Evolutionary conservation across 1,284 basidiomycete species (phyloP).

Genomic region (Tremellales sp.): DNA sequence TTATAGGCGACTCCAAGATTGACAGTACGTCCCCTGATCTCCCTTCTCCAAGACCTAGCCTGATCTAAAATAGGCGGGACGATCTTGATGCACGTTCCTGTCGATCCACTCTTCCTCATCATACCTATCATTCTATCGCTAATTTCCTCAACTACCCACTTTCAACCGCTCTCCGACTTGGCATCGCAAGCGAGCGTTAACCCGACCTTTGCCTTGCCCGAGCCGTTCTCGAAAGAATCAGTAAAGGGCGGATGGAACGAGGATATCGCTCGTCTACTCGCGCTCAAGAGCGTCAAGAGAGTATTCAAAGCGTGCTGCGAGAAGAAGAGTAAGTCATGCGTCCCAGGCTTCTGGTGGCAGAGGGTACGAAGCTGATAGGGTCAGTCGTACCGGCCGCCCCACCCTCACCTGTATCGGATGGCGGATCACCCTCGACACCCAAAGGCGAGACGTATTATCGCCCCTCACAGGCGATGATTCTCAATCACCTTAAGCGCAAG

Average conservation of each 20-base stretch:
- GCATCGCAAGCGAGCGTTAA: conserved; percentile 21
- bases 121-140: conserved; percentile 34
- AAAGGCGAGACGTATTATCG: conserved; percentile 28
- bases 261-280: conserved; percentile 27
- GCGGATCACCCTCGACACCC: not conserved
- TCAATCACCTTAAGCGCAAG: conserved; percentile 28
- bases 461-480: conserved; percentile 21
- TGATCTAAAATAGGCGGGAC: conserved; percentile 21
- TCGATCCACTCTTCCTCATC: conserved; percentile 42
- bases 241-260: conserved; percentile 18
- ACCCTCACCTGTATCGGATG: conserved; percentile 24
- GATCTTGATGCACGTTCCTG: conserved; percentile 35
- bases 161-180: conserved; percentile 40
- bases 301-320: conserved; percentile 41
- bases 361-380: not conserved
- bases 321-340: conserved; percentile 36
- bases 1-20: conserved; percentile 34
- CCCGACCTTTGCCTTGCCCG: conserved; percentile 18
- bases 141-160: conserved; percentile 13
- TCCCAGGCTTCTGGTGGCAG: not conserved
- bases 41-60: not conserved
- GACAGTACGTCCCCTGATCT: conserved; percentile 20
- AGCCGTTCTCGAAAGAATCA: conserved; percentile 21
- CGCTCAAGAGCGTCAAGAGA: conserved; percentile 20
- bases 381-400: conserved; percentile 23